Evolutionary conservation across 2,329 filamentous ascomycete species (phyloP).

Genomic region (Monilinia fructigena): DNA sequence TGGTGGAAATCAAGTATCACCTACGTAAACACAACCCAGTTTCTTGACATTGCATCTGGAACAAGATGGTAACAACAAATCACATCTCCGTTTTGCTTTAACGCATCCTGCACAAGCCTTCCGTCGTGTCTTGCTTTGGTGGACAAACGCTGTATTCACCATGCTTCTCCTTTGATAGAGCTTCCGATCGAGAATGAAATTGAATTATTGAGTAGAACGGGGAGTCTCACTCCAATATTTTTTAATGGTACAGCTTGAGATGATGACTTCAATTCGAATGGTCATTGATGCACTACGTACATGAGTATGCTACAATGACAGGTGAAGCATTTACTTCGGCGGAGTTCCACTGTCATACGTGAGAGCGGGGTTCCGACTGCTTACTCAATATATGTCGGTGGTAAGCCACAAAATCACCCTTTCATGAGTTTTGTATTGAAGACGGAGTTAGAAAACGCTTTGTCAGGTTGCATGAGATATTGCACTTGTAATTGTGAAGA

Average conservation of each 20-base stretch:
- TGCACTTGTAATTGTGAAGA: neutral
- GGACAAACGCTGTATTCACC: neutral
- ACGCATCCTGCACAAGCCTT: conserved; percentile 33
- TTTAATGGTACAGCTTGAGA: neutral
- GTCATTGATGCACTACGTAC: neutral
- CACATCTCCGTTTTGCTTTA: conserved; percentile 34
- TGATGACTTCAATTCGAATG: neutral
- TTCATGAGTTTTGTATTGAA: neutral
- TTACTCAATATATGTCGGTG: neutral
- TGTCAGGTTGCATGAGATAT: neutral
- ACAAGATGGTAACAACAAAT: conserved; percentile 31
- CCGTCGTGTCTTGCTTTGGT: conserved; percentile 21
- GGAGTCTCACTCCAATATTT: neutral
- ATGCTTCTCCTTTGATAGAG: neutral
- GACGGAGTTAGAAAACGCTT: too few relatives aligned
- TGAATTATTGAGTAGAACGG: neutral
- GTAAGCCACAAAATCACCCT: too few relatives aligned
- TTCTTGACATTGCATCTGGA: conserved; percentile 27
- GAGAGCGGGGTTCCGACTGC: neutral
- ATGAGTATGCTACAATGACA: neutral
- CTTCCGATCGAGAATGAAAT: neutral
- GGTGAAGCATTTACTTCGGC: neutral
- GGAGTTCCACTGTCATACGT: neutral
- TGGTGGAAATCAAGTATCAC: neutral
- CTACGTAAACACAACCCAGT: conserved; percentile 32